phyloP scores from a whole-genome alignment of 2,329 filamentous ascomycete genomes.

The Ascochyta pisi region DNA sequence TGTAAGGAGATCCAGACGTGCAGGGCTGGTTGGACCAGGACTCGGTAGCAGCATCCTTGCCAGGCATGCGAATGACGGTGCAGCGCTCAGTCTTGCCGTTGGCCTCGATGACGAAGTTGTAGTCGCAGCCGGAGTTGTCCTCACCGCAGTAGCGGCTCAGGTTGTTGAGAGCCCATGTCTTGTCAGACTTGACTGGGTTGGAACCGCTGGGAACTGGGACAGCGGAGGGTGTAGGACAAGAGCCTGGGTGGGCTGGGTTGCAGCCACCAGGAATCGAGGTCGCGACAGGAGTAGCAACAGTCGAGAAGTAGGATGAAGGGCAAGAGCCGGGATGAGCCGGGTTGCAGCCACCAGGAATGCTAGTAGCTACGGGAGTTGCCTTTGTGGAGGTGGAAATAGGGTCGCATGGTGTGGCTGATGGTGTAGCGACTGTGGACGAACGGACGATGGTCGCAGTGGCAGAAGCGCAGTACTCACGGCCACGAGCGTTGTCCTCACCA shows the following conservation, averaged over 20 bases:
- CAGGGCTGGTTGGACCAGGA: conserved; percentile 23
- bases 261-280: conserved; percentile 10
- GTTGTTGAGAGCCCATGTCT: conserved; percentile 22
- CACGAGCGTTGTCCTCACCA: conserved; percentile 18
- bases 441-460: conserved; percentile 15
- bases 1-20: conserved; percentile 13
- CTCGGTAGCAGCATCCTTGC: conserved; percentile 21
- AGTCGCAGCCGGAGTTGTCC: conserved; percentile 25
- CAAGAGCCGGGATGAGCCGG: conserved; percentile 13
- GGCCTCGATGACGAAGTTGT: conserved; percentile 23
- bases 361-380: too few relatives aligned
- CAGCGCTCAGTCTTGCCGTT: conserved; percentile 22
- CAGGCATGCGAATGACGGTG: conserved; percentile 24
- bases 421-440: background rate
- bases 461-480: conserved; percentile 19
- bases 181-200: conserved; percentile 16
- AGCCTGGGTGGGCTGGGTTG: conserved; percentile 11
- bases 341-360: conserved; percentile 10
- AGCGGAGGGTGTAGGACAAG: background rate
- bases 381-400: too few relatives aligned
- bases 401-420: background rate
- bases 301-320: conserved; percentile 13
- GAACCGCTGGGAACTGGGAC: conserved; percentile 5
- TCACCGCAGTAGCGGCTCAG: conserved; percentile 22
- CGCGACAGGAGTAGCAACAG: conserved; percentile 1